Conservation (phyloP, 2,329 filamentous ascomycete genomes). For the Scytalidium lignicola region DNA sequence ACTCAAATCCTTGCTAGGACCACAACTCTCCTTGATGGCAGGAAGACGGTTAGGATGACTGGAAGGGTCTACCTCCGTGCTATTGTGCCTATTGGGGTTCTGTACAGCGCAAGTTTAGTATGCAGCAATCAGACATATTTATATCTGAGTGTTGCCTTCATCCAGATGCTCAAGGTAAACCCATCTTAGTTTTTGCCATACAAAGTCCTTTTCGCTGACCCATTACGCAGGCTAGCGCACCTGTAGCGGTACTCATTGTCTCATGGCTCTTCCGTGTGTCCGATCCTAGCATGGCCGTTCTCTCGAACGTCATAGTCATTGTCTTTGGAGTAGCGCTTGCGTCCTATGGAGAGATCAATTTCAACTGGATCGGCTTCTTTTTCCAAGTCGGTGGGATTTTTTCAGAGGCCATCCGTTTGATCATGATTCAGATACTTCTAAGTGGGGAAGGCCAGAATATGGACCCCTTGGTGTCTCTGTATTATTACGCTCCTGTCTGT, state of each 20-base stretch:
- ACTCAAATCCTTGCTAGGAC: constrained; percentile 90
- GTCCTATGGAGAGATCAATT: constrained; percentile 92
- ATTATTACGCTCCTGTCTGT: constrained; percentile 85
- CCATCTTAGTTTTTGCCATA: neutral
- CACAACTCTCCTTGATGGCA: constrained; percentile 83
- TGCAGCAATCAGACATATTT: constrained; percentile 95
- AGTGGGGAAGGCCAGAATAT: constrained; percentile 86
- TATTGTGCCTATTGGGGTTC: constrained; percentile 90
- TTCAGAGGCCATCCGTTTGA: constrained; percentile 78
- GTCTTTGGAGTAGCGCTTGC: constrained; percentile 93
- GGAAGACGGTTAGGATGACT: constrained; percentile 97
- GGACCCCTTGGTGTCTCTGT: constrained; percentile 82
- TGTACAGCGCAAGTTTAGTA: constrained; percentile 94
- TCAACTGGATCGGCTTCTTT: constrained; percentile 73
- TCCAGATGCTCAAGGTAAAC: constrained; percentile 93
- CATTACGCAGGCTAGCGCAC: constrained; percentile 73
- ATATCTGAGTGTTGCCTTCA: constrained; percentile 92
- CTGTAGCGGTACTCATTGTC: constrained; percentile 84
- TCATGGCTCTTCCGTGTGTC: constrained; percentile 82
- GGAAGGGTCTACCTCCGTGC: constrained; percentile 87
- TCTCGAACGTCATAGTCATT: constrained; percentile 91
- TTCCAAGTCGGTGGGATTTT: constrained; percentile 74
- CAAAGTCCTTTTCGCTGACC: constrained; percentile 1
- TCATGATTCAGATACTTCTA: constrained; percentile 78
- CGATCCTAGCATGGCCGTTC: constrained; percentile 76